These are phyloP conservation scores for Saccharomycopsis hybrid DNA, from an alignment of 1,139 yeast species.

Conservation along the genomic window DNA sequence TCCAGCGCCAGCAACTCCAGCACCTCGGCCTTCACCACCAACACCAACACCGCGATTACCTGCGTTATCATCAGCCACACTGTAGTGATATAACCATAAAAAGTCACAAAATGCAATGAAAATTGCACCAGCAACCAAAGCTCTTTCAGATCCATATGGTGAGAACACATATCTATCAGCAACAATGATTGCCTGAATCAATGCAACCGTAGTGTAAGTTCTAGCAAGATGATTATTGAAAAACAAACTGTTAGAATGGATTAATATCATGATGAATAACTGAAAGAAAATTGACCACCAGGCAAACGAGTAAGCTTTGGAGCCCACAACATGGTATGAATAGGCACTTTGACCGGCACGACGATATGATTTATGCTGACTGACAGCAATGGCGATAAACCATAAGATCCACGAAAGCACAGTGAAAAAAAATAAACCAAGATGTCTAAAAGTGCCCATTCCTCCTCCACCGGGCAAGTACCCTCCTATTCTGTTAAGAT, in stretches of 20 bases:
- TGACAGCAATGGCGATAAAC: slow-evolving; percentile 3
- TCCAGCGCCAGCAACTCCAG: not conserved
- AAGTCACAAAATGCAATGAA: slow-evolving; percentile 2
- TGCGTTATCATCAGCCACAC: not conserved
- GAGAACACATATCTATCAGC: slow-evolving; percentile 6
- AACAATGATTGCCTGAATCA: slow-evolving; percentile 4
- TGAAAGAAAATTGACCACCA: not conserved
- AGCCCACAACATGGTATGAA: not conserved
- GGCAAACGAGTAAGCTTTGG: not conserved
- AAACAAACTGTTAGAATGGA: not conserved
- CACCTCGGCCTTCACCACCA: not conserved
- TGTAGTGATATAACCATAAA: slow-evolving; percentile 2
- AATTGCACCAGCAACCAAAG: slow-evolving; percentile 3
- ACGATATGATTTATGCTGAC: slow-evolving; percentile 1
- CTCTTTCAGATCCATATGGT: not conserved
- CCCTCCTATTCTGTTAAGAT: no score
- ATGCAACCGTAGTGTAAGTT: slow-evolving; percentile 1
- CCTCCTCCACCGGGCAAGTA: no score
- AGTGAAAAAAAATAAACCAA: not conserved
- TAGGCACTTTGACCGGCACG: not conserved
- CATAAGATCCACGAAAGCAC: slow-evolving; percentile 3
- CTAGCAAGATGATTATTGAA: not conserved
- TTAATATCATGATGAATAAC: not conserved
- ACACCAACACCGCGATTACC: not conserved
- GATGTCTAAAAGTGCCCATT: no score